These are phyloP conservation scores for Panaeolus cyanescens DNA, from an alignment of 768 basidiomycete genomes.

Conservation along the genomic window DNA sequence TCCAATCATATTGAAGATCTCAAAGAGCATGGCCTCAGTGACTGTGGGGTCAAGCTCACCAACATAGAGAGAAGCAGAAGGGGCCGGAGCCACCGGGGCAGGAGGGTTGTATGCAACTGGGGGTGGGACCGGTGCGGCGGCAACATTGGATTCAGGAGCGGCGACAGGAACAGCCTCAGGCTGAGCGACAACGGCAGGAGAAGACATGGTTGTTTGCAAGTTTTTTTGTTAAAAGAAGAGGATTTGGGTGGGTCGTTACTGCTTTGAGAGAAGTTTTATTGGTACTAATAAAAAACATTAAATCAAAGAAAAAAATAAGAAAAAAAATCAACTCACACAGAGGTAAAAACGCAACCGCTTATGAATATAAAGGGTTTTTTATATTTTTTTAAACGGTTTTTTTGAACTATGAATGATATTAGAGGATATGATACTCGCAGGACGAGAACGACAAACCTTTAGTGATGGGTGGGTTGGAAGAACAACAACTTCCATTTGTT, in stretches of 20 bases:
- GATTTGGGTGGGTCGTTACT: conserved; percentile 81
- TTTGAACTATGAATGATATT: conserved; percentile 46
- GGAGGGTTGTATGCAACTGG: conserved; percentile 63
- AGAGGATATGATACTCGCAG: conserved; percentile 11
- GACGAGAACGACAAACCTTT: conserved; percentile 43
- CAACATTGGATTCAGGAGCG: conserved; percentile 46
- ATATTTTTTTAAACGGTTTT: conserved; percentile 69
- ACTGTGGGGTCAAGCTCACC: conserved; percentile 98
- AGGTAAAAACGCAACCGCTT: conserved; percentile 76
- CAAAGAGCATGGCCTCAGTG: conserved; percentile 99
- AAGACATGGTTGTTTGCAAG: conserved; percentile 51
- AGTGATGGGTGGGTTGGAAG: conserved; percentile 65
- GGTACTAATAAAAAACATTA: conserved; percentile 35
- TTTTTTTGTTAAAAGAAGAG: conserved; percentile 31
- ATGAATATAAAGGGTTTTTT: conserved; percentile 64
- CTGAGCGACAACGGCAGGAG: conserved; percentile 48
- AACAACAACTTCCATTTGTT: conserved; percentile 21
- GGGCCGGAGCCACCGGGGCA: conserved; percentile 60
- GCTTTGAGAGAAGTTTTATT: conserved; percentile 85
- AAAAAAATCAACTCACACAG: conserved; percentile 58
- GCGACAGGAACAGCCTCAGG: conserved; percentile 55
- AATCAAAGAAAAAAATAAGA: conserved; percentile 14
- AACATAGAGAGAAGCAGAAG: conserved; percentile 95
- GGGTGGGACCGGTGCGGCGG: conserved; percentile 45
- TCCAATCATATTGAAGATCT: conserved; percentile 99